These are phyloP conservation scores for Malassezia globosa DNA, from an alignment of 1,284 basidiomycete species.

Conservation along the genomic window DNA sequence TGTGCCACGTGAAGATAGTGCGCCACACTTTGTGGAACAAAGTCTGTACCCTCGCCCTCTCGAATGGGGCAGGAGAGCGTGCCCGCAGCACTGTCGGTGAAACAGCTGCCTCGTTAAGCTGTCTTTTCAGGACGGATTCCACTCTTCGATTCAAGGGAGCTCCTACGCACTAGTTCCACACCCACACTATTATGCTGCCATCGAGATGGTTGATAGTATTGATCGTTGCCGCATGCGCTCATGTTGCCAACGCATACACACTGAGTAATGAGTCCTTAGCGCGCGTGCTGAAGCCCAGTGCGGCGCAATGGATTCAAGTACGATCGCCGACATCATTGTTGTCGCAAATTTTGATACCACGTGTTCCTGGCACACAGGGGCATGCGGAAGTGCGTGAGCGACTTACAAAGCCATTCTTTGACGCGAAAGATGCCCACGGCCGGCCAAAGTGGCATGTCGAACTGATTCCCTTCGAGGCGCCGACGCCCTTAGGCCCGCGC, in stretches of 20 bases:
- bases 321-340: constrained; percentile 25
- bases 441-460: constrained; percentile 36
- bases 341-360: constrained; percentile 38
- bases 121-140: too few species aligned
- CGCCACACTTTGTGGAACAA: too few species aligned
- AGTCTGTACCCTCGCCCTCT: too few species aligned
- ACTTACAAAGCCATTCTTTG: constrained; percentile 26
- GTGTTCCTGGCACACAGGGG: constrained; percentile 35
- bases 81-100: too few species aligned
- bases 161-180: too few species aligned
- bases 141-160: too few species aligned
- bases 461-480: constrained; percentile 22
- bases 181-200: too few species aligned
- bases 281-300: constrained; percentile 12
- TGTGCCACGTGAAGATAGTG: too few species aligned
- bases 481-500: constrained; percentile 70
- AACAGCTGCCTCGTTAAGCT: too few species aligned
- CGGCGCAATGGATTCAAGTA: constrained; percentile 23
- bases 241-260: too few species aligned
- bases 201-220: too few species aligned
- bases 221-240: too few species aligned
- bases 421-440: constrained; percentile 15
- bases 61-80: neutral
- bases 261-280: neutral
- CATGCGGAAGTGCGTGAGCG: constrained; percentile 25